A percentile compares a stretch with the other conserved stretches of the same genome.
phyloP scores from a whole-genome alignment of 805 yeast species.

The Pichia gijzeniarum region DNA sequence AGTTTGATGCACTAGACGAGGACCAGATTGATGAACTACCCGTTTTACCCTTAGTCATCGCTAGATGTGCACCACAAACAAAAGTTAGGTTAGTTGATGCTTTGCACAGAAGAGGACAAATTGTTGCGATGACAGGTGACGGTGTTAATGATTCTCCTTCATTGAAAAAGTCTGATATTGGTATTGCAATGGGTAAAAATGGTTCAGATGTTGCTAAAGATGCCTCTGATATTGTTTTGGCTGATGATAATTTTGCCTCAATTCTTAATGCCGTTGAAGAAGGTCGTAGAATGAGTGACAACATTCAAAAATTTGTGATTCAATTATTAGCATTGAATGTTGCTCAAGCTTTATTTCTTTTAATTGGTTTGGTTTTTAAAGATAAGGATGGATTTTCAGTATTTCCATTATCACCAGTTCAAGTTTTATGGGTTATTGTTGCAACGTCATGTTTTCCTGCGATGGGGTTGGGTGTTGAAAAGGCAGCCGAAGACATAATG shows the following conservation, averaged over 20 bases:
- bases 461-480: conserved; percentile 71
- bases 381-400: conserved; percentile 63
- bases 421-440: conserved; percentile 74
- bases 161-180: conserved; percentile 70
- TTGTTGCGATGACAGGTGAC: conserved; percentile 80
- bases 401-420: conserved; percentile 76
- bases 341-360: conserved; percentile 59
- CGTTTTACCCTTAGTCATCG: conserved; percentile 68
- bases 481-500: conserved; percentile 58
- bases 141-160: conserved; percentile 82
- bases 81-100: conserved; percentile 80
- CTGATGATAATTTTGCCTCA: conserved; percentile 76
- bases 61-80: conserved; percentile 78
- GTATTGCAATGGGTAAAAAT: conserved; percentile 77
- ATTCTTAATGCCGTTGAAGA: conserved; percentile 74
- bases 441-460: conserved; percentile 80
- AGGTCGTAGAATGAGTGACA: conserved; percentile 73
- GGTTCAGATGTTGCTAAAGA: conserved; percentile 86
- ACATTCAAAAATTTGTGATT: conserved; percentile 70
- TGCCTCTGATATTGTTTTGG: conserved; percentile 68
- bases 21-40: conserved; percentile 57
- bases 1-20: conserved; percentile 59
- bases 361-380: conserved; percentile 68
- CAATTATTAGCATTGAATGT: conserved; percentile 70
- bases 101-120: conserved; percentile 51